phyloP scores from a whole-genome alignment of 306 rosid genomes.

The Vachellia collinsii region DNA sequence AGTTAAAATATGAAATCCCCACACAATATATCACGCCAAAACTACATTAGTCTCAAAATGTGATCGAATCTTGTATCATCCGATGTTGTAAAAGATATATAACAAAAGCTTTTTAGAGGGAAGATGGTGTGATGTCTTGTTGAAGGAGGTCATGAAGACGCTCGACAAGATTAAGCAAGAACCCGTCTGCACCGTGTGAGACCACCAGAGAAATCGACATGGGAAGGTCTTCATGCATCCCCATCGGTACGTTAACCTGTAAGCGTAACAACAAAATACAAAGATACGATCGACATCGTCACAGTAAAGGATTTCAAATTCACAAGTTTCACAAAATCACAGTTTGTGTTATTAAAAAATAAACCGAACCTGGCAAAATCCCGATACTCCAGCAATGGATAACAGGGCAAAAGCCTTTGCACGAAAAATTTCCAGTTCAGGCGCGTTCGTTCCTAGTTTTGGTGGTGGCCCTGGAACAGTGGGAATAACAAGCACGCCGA shows the following conservation, averaged over 20 bases:
- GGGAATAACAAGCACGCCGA: slow-evolving; percentile 78
- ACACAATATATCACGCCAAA: background rate
- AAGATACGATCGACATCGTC: background rate
- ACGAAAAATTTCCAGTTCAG: slow-evolving; percentile 57
- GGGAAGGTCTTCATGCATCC: slow-evolving; percentile 66
- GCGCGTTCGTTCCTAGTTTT: slow-evolving; percentile 55
- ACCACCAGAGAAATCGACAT: slow-evolving; percentile 79
- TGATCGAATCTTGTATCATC: background rate
- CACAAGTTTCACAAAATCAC: background rate
- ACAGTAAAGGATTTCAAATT: background rate
- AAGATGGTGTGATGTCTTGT: slow-evolving; percentile 42
- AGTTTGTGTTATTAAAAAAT: slow-evolving; percentile 8
- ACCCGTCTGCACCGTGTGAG: slow-evolving; percentile 73
- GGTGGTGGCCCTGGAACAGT: slow-evolving; percentile 93
- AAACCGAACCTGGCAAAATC: slow-evolving; percentile 76
- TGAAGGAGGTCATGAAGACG: slow-evolving; percentile 53
- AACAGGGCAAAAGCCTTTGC: slow-evolving; percentile 72
- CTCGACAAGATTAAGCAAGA: slow-evolving; percentile 74
- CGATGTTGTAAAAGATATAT: background rate
- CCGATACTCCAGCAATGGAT: slow-evolving; percentile 88
- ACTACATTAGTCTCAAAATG: too few species aligned
- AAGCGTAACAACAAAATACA: slow-evolving; percentile 10
- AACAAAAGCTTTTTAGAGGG: background rate
- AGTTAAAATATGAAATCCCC: background rate
- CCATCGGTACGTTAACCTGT: slow-evolving; percentile 86